Evolutionary conservation across 768 basidiomycete genomes (phyloP), one percentile per base, ranked within the genome.

Genomic region (Mycena galopus): DNA sequence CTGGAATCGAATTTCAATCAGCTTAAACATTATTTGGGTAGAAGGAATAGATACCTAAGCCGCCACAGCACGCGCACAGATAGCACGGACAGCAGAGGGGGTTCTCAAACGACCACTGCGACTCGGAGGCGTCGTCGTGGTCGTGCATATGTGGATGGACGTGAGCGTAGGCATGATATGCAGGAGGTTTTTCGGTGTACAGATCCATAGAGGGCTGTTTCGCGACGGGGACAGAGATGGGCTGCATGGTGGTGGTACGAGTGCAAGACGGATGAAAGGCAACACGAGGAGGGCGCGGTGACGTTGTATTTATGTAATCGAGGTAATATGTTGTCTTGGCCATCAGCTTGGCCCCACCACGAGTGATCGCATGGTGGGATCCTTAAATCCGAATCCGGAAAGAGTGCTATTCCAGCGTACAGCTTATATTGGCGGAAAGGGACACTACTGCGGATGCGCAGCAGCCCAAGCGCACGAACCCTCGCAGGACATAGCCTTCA

Each of bases 31-130:
- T 8, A n/a, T 7, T 19, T 47, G n/a, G 44, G 33, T 30, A 23
- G 9, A 64, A 14, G 32, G 12, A 17, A 21, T 59, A 61, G 42
- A 55, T 76, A 91, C 91, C 89, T 21, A 92, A 84, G 44, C 92
- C 92, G 67, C 92, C 91, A 67, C 91, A 92, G 78, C 90, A 92
- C 5, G 92, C 92, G 73, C 92, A 93, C 10, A 92, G 83, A 78
- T 93, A 93, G 76, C 92, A 92, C 0, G 92, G 92, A 74, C 90
- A 92, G 74, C 91, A 92, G 0, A 87, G 81, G 3, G 91, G 91
- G 68, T 93, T 93, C 71, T 88, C 76, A 75, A 91, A 92, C 0
- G 87, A 61, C 72, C 72, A 73, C 37, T 69, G 72, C n/a, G 35
- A 39, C 14, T 35, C 47, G 21, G 44, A 19, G 7, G 21, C 44